Evolutionary conservation across 495 filamentous ascomycete species (phyloP), one percentile per base, ranked within the genome.

Genomic region (Trichocladium uniseriatum): DNA sequence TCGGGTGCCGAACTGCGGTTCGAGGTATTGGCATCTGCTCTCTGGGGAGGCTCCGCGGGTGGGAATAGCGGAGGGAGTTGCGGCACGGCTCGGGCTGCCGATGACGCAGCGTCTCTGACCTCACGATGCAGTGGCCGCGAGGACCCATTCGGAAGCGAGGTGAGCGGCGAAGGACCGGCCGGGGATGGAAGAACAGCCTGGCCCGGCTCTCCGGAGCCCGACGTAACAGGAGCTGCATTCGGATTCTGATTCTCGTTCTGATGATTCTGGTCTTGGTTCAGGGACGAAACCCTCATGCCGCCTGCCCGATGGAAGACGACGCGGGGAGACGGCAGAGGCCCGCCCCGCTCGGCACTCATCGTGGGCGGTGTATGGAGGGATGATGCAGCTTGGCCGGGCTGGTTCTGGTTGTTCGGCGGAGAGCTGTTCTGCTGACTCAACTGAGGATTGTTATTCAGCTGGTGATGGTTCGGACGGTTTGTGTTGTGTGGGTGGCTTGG

Each of bases 321-420:
- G 21, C 47, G 38, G 5, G 11, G n/a, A 2, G 31, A 13, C 2
- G 47, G 32, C 15, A 16, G 29, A 10, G 39, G 32, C 7, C 29
- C 37, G 20, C 45, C 37, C 15, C 19, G 24, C 18, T 48, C 45
- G 13, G 27, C 9, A 29, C 19, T 48, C 45, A 48, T 48, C 27
- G 37, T 7, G 24, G 45, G 36, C 24, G 45, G 15, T 1, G 45
- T 13, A 35, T 47, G 35, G 2, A 36, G 18, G 35, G 18, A 27
- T n/a, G 18, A 27, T n/a, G 24, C 11, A 6, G 24, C 1, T 11
- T 29, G 45, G 7, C 14, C 21, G 6, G 37, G 13, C 14, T 7
- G 37, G 15, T 16, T 16, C 13, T 14, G 5, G 4, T 5, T 10
- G 19, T 38, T 38, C 19, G 18, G 16, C 16, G 37, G 35, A 16